Evolutionary conservation across 192 early-diverging fungal genomes (phyloP).

Genomic region (Coemansia guatemalensis): DNA sequence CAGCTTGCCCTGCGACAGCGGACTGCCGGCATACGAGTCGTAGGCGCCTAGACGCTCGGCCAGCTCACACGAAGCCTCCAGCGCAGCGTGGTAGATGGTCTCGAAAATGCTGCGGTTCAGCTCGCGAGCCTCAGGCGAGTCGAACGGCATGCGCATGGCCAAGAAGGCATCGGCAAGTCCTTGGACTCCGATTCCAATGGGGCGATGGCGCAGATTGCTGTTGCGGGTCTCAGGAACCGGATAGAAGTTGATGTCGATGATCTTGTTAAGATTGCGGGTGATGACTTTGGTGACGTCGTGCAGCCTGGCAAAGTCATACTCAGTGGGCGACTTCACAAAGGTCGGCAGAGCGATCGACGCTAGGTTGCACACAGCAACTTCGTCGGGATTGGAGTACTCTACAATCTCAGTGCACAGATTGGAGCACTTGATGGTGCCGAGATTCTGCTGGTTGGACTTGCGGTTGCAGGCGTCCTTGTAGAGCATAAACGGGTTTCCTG

Average conservation of each 20-base stretch:
- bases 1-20: constrained; percentile 85
- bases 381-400: constrained; percentile 92
- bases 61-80: constrained; percentile 90
- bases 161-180: constrained; percentile 97
- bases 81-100: constrained; percentile 92
- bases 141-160: constrained; percentile 92
- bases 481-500: constrained; percentile 96
- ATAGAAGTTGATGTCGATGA: constrained; percentile 98
- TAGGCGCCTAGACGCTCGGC: constrained; percentile 79
- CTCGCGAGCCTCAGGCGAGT: constrained; percentile 76
- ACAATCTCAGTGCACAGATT: constrained; percentile 99
- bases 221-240: constrained; percentile 82
- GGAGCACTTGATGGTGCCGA: constrained; percentile 98
- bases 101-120: constrained; percentile 93
- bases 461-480: constrained; percentile 99
- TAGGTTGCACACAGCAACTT: constrained; percentile 97
- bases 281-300: constrained; percentile 85
- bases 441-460: constrained; percentile 99
- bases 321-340: constrained; percentile 70
- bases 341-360: constrained; percentile 90
- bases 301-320: constrained; percentile 85
- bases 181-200: constrained; percentile 98
- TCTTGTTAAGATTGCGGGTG: constrained; percentile 91
- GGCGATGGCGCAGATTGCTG: constrained; percentile 94
- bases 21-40: constrained; percentile 84